These are phyloP conservation scores for Solanum sitiens DNA, from an alignment of 257 asterid species.

Conservation along the genomic window DNA sequence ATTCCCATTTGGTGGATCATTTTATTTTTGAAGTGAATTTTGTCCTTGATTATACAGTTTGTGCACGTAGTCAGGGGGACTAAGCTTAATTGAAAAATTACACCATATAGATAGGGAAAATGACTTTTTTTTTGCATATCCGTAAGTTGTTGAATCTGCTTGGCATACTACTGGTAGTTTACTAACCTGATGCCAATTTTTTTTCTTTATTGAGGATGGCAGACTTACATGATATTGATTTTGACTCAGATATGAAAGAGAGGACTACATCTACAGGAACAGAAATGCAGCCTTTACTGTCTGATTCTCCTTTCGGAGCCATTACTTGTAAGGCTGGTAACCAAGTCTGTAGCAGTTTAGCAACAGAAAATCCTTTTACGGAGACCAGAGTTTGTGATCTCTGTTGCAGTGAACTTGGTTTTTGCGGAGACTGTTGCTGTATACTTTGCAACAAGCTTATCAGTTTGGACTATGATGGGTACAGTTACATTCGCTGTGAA, in stretches of 20 bases:
- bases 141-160: not conserved
- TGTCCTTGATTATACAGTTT: not conserved
- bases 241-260: not conserved
- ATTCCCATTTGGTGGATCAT: not conserved
- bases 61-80: not conserved
- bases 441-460: constrained; percentile 55
- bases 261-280: not conserved
- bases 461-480: constrained; percentile 16
- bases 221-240: not conserved
- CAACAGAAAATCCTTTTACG: constrained; percentile 11
- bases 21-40: not conserved
- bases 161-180: not conserved
- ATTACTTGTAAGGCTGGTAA: constrained; percentile 51
- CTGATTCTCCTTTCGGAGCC: constrained; percentile 9
- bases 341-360: constrained; percentile 44
- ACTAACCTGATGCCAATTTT: not conserved
- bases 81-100: not conserved
- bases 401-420: constrained; percentile 61
- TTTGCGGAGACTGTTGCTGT: constrained; percentile 79
- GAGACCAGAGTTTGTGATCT: constrained; percentile 44
- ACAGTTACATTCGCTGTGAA: constrained; percentile 48
- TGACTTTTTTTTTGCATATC: not conserved
- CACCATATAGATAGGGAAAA: not conserved
- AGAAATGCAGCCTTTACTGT: not conserved
- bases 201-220: not conserved